These are phyloP conservation scores for Candida boleticola DNA, from an alignment of 805 yeast species.

Conservation along the genomic window DNA sequence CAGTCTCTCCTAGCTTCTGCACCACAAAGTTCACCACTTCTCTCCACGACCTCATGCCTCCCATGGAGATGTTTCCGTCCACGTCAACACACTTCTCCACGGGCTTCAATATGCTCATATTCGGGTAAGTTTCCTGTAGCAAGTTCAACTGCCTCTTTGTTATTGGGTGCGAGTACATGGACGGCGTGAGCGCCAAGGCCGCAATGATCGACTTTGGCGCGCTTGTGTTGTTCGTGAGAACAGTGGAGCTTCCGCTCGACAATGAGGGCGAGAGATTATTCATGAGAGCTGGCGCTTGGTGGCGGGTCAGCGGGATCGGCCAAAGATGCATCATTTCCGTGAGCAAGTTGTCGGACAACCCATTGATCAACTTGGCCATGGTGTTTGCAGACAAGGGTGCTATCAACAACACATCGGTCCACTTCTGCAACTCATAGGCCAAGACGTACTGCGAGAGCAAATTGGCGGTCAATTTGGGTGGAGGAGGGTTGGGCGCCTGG, in stretches of 20 bases:
- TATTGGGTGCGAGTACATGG: slow-evolving; percentile 28
- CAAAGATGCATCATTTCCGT: slow-evolving; percentile 22
- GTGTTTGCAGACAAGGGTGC: slow-evolving; percentile 26
- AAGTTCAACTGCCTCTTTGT: slow-evolving; percentile 19
- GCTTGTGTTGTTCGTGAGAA: slow-evolving; percentile 14
- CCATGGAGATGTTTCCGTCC: slow-evolving; percentile 28
- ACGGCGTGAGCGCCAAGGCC: slow-evolving; percentile 21
- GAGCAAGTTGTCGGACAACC: slow-evolving; percentile 23
- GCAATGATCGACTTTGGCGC: slow-evolving; percentile 23
- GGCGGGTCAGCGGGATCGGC: slow-evolving; percentile 15
- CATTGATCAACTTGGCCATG: slow-evolving; percentile 23
- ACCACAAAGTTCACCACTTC: slow-evolving; percentile 24
- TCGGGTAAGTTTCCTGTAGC: slow-evolving; percentile 23
- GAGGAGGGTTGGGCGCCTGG: background rate
- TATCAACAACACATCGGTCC: slow-evolving; percentile 26
- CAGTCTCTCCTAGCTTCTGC: slow-evolving; percentile 21
- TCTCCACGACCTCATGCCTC: slow-evolving; percentile 28
- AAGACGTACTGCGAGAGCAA: slow-evolving; percentile 14
- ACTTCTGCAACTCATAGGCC: slow-evolving; percentile 19
- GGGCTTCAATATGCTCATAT: slow-evolving; percentile 23
- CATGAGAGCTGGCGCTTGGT: background rate
- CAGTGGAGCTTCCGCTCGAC: slow-evolving; percentile 6
- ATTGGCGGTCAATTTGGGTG: slow-evolving; percentile 10
- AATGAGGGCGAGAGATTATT: background rate
- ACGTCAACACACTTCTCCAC: slow-evolving; percentile 24